Base-by-base conservation (phyloP, 345 rosid species). In the Gossypium sturtianum region DNA sequence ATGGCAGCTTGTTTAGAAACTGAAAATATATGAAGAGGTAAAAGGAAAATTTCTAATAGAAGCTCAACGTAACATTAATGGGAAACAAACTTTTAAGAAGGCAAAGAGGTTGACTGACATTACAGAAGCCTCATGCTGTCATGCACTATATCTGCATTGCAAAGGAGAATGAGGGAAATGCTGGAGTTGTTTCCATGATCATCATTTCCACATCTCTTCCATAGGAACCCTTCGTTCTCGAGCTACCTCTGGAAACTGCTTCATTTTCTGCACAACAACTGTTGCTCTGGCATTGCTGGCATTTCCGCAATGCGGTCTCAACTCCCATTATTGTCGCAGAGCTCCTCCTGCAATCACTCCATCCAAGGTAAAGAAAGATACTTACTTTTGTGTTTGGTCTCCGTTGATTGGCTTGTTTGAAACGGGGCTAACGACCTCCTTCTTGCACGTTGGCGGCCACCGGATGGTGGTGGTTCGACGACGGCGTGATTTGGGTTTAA, bases 271-370 rank as follows among this genome's bases (percentile, higher is more conserved):
- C 52, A 92, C 88, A 6, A 86, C 97, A 63, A 94, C 86, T 0
- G 94, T 85, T 2, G 98, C 97, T 80, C 97, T 88, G 12, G 97
- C 97, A 43, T 94, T 92, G 88, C 91, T 94, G 73, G 89, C 90
- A 63, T 92, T 94, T 69, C 62, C 97, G 97, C 74, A 87, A 70
- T 0, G 93, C 97, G 52, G 91, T 94, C 81, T 91, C 91, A 34
- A 92, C 93, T 38, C 98, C 97, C 0, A 97, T 97, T 97, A 94
- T 84, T 84, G 27, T 22, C n/a, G n/a, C n/a, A n/a, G n/a, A n/a
- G n/a, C n/a, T n/a, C n/a, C n/a, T n/a, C n/a, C n/a, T n/a, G n/a
- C n/a, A n/a, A n/a, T n/a, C n/a, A n/a, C n/a, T n/a, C n/a, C n/a
- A n/a, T n/a, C n/a, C n/a, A n/a, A n/a, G n/a, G n/a, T n/a, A n/a